A percentile compares a stretch with the other conserved stretches of the same genome.
These are phyloP conservation scores for Discostella stelligeroides DNA, from an alignment of 108 stramenopile species.

Conservation along the genomic window DNA sequence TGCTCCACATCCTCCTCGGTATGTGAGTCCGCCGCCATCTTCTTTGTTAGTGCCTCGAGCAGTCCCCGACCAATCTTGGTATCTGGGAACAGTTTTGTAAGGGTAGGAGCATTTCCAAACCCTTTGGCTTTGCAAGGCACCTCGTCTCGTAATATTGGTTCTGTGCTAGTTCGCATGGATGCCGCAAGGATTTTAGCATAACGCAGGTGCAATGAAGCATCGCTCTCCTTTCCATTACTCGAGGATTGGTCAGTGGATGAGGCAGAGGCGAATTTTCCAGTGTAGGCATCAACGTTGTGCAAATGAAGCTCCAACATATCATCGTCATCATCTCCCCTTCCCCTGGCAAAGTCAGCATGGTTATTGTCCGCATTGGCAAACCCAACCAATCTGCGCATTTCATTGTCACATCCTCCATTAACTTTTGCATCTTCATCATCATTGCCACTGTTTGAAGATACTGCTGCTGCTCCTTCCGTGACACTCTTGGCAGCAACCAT, in stretches of 20 bases:
- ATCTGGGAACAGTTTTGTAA: conserved; percentile 67
- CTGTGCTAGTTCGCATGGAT: conserved; percentile 39
- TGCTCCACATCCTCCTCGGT: too few relatives aligned
- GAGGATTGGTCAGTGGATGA: neutral
- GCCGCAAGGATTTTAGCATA: conserved; percentile 61
- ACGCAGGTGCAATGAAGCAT: conserved; percentile 45
- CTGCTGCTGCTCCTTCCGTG: conserved; percentile 46
- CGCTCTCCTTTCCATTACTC: conserved; percentile 19
- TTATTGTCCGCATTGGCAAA: conserved; percentile 68
- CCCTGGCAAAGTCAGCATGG: conserved; percentile 77
- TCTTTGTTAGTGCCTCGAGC: conserved; percentile 77
- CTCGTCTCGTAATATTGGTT: conserved; percentile 26
- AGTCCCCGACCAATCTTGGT: conserved; percentile 68
- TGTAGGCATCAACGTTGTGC: conserved; percentile 75
- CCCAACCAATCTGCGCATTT: conserved; percentile 74
- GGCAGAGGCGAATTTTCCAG: conserved; percentile 41
- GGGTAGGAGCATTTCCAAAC: conserved; percentile 29
- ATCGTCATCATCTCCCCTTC: conserved; percentile 67
- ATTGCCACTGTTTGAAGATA: conserved; percentile 54
- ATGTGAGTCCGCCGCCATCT: conserved; percentile 78
- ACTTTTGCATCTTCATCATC: conserved; percentile 74
- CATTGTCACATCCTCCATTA: conserved; percentile 69
- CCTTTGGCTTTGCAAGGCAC: conserved; percentile 34
- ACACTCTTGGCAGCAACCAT: conserved; percentile 61
- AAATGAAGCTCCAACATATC: conserved; percentile 53